phyloP scores from a whole-genome alignment of 1,284 basidiomycete genomes.

The Rhodotorula sp. region DNA sequence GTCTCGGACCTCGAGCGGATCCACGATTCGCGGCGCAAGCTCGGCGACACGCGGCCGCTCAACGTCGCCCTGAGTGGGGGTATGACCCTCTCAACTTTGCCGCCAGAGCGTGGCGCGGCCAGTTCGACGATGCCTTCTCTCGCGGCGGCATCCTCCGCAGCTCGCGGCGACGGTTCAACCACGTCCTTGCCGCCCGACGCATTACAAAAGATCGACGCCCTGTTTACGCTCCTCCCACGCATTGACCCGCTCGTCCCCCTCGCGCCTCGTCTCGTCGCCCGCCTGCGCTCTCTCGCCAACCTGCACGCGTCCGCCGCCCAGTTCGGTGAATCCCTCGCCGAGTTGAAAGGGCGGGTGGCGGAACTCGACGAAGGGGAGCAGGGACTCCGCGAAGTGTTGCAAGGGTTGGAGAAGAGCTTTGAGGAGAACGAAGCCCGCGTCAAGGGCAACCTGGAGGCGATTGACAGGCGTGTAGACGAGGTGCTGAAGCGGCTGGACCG shows the following conservation, averaged over 20 bases:
- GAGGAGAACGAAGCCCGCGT: slow-evolving; percentile 69
- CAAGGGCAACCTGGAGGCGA: slow-evolving; percentile 64
- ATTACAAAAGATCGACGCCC: slow-evolving; percentile 57
- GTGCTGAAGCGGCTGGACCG: slow-evolving; percentile 47
- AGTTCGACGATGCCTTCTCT: background rate
- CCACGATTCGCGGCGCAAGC: slow-evolving; percentile 56
- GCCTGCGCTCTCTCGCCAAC: slow-evolving; percentile 75
- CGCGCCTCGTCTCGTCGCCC: slow-evolving; percentile 82
- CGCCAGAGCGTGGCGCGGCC: slow-evolving; percentile 5
- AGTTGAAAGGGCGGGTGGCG: slow-evolving; percentile 58
- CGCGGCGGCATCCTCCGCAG: slow-evolving; percentile 33
- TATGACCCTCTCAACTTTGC: slow-evolving; percentile 41
- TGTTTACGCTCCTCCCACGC: slow-evolving; percentile 69
- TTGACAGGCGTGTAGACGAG: slow-evolving; percentile 64
- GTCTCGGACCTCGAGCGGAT: slow-evolving; percentile 88
- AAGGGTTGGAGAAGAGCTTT: slow-evolving; percentile 49
- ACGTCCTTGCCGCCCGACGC: slow-evolving; percentile 54
- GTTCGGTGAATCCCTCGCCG: slow-evolving; percentile 54
- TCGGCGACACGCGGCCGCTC: slow-evolving; percentile 46
- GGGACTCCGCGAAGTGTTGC: slow-evolving; percentile 68
- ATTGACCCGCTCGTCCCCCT: slow-evolving; percentile 84
- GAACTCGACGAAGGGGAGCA: slow-evolving; percentile 62
- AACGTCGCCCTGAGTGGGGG: slow-evolving; percentile 50
- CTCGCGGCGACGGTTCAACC: slow-evolving; percentile 41
- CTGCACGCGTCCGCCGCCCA: slow-evolving; percentile 78